Conservation (phyloP, 345 rosid genomes). For the Clausena lansium region DNA sequence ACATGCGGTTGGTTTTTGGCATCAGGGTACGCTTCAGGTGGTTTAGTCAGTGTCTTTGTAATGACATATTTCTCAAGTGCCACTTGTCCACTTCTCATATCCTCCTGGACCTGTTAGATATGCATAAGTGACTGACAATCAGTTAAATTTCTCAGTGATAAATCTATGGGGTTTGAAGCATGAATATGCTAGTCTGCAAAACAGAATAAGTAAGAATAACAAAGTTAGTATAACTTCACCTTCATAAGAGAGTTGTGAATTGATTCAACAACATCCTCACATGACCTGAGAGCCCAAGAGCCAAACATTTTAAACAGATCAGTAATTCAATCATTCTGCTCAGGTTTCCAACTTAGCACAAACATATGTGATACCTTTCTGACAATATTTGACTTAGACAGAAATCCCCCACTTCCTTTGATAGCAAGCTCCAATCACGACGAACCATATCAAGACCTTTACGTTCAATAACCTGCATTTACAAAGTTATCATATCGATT, state of each 20-base stretch:
- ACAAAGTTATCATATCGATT: constrained; percentile 24
- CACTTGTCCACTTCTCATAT: constrained; percentile 90
- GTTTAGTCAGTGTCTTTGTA: constrained; percentile 91
- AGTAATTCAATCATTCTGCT: constrained; percentile 7
- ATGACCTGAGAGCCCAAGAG: constrained; percentile 55
- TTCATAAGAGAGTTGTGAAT: constrained; percentile 83
- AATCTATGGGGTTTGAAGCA: constrained; percentile 4
- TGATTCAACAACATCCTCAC: constrained; percentile 91
- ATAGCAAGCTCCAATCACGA: constrained; percentile 95
- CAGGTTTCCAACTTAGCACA: constrained; percentile 8
- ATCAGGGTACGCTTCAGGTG: constrained; percentile 95
- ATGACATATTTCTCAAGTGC: constrained; percentile 90
- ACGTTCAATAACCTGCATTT: constrained; percentile 80
- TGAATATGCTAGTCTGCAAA: background rate
- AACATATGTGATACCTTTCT: constrained; percentile 61
- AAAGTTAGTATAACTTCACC: constrained; percentile 37
- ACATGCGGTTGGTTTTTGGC: constrained; percentile 96
- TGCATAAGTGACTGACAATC: constrained; percentile 15
- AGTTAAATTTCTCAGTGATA: constrained; percentile 7
- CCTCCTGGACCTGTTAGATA: constrained; percentile 75
- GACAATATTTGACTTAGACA: constrained; percentile 82
- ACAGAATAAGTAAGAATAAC: background rate
- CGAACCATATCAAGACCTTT: constrained; percentile 99
- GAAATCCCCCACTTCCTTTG: constrained; percentile 91
- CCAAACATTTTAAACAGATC: constrained; percentile 10